A percentile compares a stretch with the other conserved stretches of the same genome.
Conservation (phyloP, 2,329 filamentous ascomycete genomes). For the Phaeosphaeria sp. region DNA sequence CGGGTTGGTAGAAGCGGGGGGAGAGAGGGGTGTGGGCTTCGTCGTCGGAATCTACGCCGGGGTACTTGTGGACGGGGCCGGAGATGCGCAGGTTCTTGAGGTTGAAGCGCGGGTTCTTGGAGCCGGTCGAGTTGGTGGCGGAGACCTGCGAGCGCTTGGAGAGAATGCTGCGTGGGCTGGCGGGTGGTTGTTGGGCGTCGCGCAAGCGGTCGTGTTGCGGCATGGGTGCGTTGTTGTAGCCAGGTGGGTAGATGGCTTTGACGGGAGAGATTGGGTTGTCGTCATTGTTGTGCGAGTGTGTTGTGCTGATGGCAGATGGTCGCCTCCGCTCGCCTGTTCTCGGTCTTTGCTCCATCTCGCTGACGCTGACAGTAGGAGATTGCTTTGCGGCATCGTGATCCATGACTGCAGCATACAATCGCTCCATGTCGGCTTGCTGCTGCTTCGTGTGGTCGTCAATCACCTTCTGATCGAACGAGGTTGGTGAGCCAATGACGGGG, state of each 20-base stretch:
- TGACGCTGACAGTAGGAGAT: constrained; percentile 36
- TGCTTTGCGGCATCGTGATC: constrained; percentile 73
- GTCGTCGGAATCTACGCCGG: constrained; percentile 52
- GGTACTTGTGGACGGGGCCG: constrained; percentile 58
- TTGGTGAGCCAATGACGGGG: constrained; percentile 64
- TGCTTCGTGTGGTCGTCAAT: constrained; percentile 76
- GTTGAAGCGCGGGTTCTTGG: constrained; percentile 52
- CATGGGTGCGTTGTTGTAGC: constrained; percentile 36
- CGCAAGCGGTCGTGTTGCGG: constrained; percentile 23
- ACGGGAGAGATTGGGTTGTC: constrained; percentile 50
- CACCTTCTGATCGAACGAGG: constrained; percentile 77
- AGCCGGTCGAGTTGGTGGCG: constrained; percentile 44
- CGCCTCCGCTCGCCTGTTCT: constrained; percentile 19
- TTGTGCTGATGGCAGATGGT: constrained; percentile 42
- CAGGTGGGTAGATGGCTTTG: constrained; percentile 57
- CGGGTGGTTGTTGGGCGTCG: constrained; percentile 22
- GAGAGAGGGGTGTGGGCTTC: constrained; percentile 61
- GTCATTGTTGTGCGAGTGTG: constrained; percentile 24
- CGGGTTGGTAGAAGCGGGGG: constrained; percentile 62
- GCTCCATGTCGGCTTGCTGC: constrained; percentile 83
- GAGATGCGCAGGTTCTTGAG: constrained; percentile 66
- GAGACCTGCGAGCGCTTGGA: constrained; percentile 45
- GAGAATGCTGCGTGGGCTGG: constrained; percentile 46
- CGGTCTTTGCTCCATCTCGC: constrained; percentile 25
- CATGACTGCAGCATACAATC: constrained; percentile 91